These are phyloP conservation scores for Fomitiporia mediterranea DNA, from an alignment of 1,284 basidiomycete species.

Conservation along the genomic window DNA sequence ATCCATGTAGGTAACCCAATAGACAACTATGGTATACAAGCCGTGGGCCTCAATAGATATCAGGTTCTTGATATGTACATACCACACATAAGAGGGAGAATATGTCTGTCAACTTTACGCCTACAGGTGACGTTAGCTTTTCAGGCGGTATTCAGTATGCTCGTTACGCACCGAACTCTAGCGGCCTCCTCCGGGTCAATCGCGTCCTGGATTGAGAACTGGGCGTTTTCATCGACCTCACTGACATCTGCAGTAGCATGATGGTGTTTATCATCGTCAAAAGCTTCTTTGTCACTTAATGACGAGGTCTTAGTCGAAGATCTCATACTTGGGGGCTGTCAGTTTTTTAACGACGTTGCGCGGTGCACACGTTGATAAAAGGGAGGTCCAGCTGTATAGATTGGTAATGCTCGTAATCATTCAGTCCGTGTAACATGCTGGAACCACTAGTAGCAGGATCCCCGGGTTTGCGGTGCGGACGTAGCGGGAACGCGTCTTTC, in stretches of 20 bases:
- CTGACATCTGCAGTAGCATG: conserved; percentile 51
- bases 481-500: too few species aligned
- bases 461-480: too few species aligned
- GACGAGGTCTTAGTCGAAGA: conserved; percentile 14
- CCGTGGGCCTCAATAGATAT: conserved; percentile 26
- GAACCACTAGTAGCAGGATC: too few species aligned
- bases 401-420: too few species aligned
- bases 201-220: conserved; percentile 27
- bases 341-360: too few species aligned
- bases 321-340: too few species aligned
- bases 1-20: conserved; percentile 68
- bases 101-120: conserved; percentile 59
- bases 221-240: conserved; percentile 29
- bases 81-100: conserved; percentile 71
- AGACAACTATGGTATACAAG: conserved; percentile 47
- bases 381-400: too few species aligned
- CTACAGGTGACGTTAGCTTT: too few species aligned
- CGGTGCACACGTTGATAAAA: too few species aligned
- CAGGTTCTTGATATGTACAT: conserved; percentile 31
- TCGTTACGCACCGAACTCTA: conserved; percentile 54
- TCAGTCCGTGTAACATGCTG: too few species aligned
- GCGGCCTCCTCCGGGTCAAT: conserved; percentile 49
- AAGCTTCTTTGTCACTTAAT: conserved; percentile 32
- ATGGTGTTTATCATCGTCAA: conserved; percentile 38
- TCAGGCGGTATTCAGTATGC: too few species aligned